Base-by-base conservation (phyloP, 352 stramenopile genomes). In the Pythium insidiosum region DNA sequence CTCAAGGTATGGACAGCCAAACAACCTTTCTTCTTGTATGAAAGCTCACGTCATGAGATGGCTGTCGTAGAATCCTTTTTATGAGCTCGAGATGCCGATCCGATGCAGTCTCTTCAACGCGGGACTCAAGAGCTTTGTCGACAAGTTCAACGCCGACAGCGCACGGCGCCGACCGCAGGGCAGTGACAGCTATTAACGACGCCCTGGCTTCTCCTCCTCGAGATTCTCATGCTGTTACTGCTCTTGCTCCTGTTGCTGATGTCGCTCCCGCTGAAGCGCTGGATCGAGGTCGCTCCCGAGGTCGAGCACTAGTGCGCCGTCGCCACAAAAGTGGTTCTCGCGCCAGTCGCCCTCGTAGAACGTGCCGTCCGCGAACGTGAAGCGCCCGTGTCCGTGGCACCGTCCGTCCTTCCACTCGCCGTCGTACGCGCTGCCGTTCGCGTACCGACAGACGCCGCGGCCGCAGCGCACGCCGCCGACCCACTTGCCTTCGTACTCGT, bases 41-140 rank as follows among this genome's bases (percentile, higher is more conserved):
- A 5, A 25, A 15, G 5, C 30, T 22, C 9, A 23, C 12, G 42
- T 38, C 26, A 29, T 43, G 22, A 16, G 19, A 9, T 21, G 41
- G 47, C 20, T 36, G 12, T 28, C 35, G 13, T 28, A 88, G 85
- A 97, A 97, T 50, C 90, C 90, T 12, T 97, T 97, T 54, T 97
- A 97, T 58, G 88, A 97, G 61, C 70, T 97, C 22, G 90, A 97
- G 58, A 97, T 97, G 86, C 88, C 90, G 10, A 96, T 97, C 55
- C 86, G 89, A 30, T 97, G 90, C 67, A 88, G 86, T 29, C 69
- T 96, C 26, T 97, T 97, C 61, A 91, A 95, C 47, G 49, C 66
- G 15, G 70, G 86, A 43, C 74, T 97, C 49, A 89, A 95, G 53
- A 67, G 53, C 3, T 88, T 93, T 25, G 81, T 97, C 19, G 84